Evolutionary conservation across 148 eudicot species (phyloP), one percentile per base, ranked within the genome.

Genomic region (Tetragonia tetragonoides): DNA sequence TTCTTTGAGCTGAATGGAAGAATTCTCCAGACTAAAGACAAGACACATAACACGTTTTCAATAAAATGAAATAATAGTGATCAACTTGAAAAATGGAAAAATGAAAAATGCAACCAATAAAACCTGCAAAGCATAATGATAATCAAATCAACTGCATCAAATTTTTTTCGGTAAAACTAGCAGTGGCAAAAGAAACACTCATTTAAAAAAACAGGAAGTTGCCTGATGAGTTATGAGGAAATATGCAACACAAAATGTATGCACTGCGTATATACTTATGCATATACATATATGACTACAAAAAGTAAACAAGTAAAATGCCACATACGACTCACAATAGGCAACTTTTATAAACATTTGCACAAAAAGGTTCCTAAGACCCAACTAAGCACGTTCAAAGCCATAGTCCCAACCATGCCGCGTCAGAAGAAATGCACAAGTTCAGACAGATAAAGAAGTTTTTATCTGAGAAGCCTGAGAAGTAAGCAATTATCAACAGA

Each of bases 11-110:
- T 78, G 90, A 83, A 51, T 87, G 69, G 81, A 95, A 93, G 83
- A 91, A 93, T 62, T 93, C 99, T 75, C 91, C 99, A 83, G 92
- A 92, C 99, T 95, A 80, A 66, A 71, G 53, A 54, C 16, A 75
- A 73, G 28, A 51, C 20, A 7, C 77, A 62, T 18, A 11, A 57
- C 41, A 56, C 3, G 39, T 16, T 51, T 51, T 11, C 37, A 40
- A 39, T 8, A n/a, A 57, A 57, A 17, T 0, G 20, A 28, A 24
- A 73, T 7, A 69, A 57, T 16, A 44, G 39, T 51, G 21, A 21
- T 60, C 64, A 60, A 8, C 64, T n/a, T 60, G n/a, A 21, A 17
- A 70, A 70, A 1, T 2, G 0, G 15, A 49, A 51, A 7, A 20
- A 60, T n/a, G 10, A 60, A 4, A 16, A 60, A 60, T 8, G 2